Percentiles rank a stretch among this genome's conserved stretches.
Evolutionary conservation across 2,329 filamentous ascomycete species (phyloP).

Genomic region (Botryosphaeria dothidea): DNA sequence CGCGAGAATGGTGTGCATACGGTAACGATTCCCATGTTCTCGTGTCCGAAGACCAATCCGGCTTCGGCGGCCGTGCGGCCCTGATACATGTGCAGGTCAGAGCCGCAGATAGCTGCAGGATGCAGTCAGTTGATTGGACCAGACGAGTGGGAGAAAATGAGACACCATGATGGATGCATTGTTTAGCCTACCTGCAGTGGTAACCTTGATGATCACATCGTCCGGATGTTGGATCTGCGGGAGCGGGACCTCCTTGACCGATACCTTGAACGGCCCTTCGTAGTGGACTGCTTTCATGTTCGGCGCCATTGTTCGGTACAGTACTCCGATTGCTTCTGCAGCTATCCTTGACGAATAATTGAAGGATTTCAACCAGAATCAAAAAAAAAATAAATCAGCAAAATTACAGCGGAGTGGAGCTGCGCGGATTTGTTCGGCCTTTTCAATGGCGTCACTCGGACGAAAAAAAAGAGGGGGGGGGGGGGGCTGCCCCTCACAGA

Average conservation of each 20-base stretch:
- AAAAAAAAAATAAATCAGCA: no score
- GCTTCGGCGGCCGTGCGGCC: conserved; percentile 63
- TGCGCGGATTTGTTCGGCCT: not conserved
- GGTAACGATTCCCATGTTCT: conserved; percentile 60
- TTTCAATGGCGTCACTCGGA: not conserved
- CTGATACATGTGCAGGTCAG: conserved; percentile 61
- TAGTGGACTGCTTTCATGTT: conserved; percentile 66
- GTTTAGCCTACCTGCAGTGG: conserved; percentile 52
- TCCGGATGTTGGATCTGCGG: conserved; percentile 65
- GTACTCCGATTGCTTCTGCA: not conserved
- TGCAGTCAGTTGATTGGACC: conserved; percentile 1
- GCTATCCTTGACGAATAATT: not conserved
- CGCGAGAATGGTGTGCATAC: not conserved
- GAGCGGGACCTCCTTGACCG: conserved; percentile 60
- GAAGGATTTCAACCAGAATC: no score
- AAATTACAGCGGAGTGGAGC: not conserved
- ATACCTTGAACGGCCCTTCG: conserved; percentile 62
- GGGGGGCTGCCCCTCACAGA: not conserved
- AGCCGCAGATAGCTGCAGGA: conserved; percentile 54
- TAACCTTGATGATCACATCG: conserved; percentile 66
- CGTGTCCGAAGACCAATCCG: conserved; percentile 64
- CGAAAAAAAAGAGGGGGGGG: not conserved
- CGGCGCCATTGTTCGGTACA: conserved; percentile 21
- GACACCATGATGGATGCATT: not conserved
- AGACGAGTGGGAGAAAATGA: not conserved